Base-by-base conservation (phyloP, 2,329 filamentous ascomycete species). In the Fusarium sp. region DNA sequence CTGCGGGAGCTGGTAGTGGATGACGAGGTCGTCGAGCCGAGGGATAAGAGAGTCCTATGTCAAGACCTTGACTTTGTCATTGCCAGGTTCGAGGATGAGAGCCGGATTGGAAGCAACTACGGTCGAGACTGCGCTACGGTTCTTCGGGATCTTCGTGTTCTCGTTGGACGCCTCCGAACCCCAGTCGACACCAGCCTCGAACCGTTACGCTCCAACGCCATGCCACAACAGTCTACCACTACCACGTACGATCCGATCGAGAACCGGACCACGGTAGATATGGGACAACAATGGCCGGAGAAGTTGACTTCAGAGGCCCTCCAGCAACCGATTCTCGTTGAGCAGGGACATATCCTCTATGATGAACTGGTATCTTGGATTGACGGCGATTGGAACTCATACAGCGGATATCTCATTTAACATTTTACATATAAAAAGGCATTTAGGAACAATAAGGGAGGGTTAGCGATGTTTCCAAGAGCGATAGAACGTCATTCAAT, bases 21-120 rank as follows among this genome's bases (percentile, higher is more conserved):
- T 9, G 45, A 47, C 4, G 81, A 81, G 45, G 78, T 81, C 25
- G 79, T 69, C 25, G 56, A 79, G 74, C 60, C 77, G 68, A 38
- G 81, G 36, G 77, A 78, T 9, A 68, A 73, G 25, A 74, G 73
- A 16, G 69, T 73, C 16, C 71, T 74, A 9, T 71, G 66, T 69
- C 52, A 77, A 54, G 82, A 84, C 45, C 80, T 88, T 22, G 74
- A 78, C 2, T 86, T 85, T 67, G 85, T 84, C 50, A 82, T 84
- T 57, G 77, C 81, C 13, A 79, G 82, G n/a, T 85, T 88, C 63
- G 80, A 84, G 20, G 76, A 78, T 36, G 85, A 86, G 68, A 80
- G 81, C 18, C 74, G 71, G n/a, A 78, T 81, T 10, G 83, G 81
- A 9, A 84, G 80, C 69, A 81, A 81, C 40, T 85, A 84, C 67